Conservation (phyloP, 306 rosid species). For the Quercus parvula region DNA sequence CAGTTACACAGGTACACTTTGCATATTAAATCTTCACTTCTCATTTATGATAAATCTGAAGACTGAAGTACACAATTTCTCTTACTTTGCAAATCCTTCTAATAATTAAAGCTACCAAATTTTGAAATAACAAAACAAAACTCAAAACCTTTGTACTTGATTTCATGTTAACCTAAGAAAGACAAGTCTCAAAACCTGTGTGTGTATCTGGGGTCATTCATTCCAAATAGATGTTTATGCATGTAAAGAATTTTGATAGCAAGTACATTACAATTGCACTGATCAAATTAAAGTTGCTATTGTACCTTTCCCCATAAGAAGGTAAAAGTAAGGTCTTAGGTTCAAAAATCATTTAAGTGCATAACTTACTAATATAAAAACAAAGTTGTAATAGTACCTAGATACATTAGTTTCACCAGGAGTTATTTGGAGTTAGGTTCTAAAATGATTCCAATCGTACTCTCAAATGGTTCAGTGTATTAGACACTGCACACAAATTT, state of each 20-base stretch:
- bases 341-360: background rate
- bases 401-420: too few species aligned
- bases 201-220: background rate
- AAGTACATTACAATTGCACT: background rate
- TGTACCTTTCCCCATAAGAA: background rate
- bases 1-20: conserved; percentile 57
- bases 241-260: background rate
- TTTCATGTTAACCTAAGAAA: background rate
- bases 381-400: too few species aligned
- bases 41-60: conserved; percentile 6
- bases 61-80: background rate
- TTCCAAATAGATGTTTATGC: background rate
- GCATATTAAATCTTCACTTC: conserved; percentile 13
- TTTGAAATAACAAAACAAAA: background rate
- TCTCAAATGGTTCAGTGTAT: too few species aligned
- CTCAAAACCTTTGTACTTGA: background rate
- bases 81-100: background rate
- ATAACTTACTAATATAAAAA: background rate
- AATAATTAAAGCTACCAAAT: background rate
- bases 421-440: too few species aligned
- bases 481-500: too few species aligned
- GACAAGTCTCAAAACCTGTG: background rate
- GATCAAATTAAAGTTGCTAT: background rate
- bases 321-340: background rate
- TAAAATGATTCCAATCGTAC: too few species aligned